These are phyloP conservation scores for Neonectria punicea DNA, from an alignment of 2,329 filamentous ascomycete genomes.

Conservation along the genomic window DNA sequence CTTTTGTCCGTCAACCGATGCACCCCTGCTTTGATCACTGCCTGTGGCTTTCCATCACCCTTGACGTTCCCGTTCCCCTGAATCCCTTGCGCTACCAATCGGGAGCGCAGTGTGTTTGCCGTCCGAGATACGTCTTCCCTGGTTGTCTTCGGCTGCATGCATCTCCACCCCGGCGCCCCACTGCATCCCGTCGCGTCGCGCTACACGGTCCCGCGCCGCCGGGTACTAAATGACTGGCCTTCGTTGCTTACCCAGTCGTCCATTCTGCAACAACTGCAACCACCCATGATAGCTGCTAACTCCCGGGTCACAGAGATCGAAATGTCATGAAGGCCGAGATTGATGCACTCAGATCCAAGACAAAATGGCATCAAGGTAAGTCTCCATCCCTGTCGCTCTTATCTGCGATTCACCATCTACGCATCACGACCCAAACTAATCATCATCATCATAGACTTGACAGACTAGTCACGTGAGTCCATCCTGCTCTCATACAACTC, in stretches of 20 bases:
- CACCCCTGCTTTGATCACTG: slow-evolving; percentile 11
- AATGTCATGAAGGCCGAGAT: slow-evolving; percentile 44
- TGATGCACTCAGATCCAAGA: slow-evolving; percentile 44
- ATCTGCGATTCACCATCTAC: neutral
- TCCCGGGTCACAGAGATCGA: slow-evolving; percentile 30
- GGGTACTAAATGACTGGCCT: slow-evolving; percentile 31
- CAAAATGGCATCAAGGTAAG: slow-evolving; percentile 68
- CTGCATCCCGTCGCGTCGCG: slow-evolving; percentile 41
- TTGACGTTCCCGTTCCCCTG: slow-evolving; percentile 3
- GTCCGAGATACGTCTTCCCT: slow-evolving; percentile 17
- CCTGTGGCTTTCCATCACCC: slow-evolving; percentile 10
- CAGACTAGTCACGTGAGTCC: slow-evolving; percentile 85
- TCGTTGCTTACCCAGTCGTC: slow-evolving; percentile 15
- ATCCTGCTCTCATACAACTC: slow-evolving; percentile 4
- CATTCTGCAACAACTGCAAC: slow-evolving; percentile 18
- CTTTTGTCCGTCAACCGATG: slow-evolving; percentile 27
- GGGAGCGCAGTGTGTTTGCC: slow-evolving; percentile 24
- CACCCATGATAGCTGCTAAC: slow-evolving; percentile 30
- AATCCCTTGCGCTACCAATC: slow-evolving; percentile 16
- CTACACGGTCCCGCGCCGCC: slow-evolving; percentile 42
- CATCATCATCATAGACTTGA: slow-evolving; percentile 69
- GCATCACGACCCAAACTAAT: slow-evolving; percentile 21
- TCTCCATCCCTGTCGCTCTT: slow-evolving; percentile 9
- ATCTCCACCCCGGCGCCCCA: slow-evolving; percentile 41
- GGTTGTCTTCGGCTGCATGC: slow-evolving; percentile 39